Conservation (phyloP, 2,329 filamentous ascomycete species). For the Fusarium sp. region DNA sequence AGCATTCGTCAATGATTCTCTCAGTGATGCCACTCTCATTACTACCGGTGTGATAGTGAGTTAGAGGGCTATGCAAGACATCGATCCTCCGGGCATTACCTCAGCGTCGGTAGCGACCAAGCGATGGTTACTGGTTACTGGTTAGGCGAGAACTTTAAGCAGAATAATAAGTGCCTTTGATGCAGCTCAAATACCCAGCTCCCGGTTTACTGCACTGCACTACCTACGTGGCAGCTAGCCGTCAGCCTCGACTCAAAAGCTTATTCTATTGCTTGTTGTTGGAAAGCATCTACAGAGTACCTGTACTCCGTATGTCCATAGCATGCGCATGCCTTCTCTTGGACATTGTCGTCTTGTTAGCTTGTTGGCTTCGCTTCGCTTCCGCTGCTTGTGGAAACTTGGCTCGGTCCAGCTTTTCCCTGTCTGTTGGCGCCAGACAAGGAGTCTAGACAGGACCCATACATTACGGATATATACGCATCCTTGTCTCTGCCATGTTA, state of each 20-base stretch:
- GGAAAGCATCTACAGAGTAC: not conserved
- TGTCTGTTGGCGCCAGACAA: not conserved
- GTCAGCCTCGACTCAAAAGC: not conserved
- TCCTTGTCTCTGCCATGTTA: conserved; percentile 6
- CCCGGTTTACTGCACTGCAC: not conserved
- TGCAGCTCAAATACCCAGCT: not conserved
- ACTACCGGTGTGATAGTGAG: not conserved
- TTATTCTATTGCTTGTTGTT: not conserved
- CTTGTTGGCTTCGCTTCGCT: not conserved
- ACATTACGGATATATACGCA: conserved; percentile 2
- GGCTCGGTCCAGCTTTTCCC: not conserved
- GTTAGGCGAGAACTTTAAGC: not conserved
- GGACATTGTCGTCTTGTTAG: not conserved
- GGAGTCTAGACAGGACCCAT: not conserved
- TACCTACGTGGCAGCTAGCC: not conserved
- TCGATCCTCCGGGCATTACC: not conserved
- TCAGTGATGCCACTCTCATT: not conserved
- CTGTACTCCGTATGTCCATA: not conserved
- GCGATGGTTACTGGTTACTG: not conserved
- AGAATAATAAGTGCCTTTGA: not conserved
- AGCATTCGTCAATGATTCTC: not conserved
- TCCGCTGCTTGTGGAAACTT: not conserved
- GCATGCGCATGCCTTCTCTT: not conserved
- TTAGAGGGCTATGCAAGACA: not conserved
- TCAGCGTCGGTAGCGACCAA: not conserved